A percentile compares a stretch with the other conserved stretches of the same genome.
These are phyloP conservation scores for Elasticomyces elasticus DNA, from an alignment of 495 filamentous ascomycete species.

Conservation along the genomic window DNA sequence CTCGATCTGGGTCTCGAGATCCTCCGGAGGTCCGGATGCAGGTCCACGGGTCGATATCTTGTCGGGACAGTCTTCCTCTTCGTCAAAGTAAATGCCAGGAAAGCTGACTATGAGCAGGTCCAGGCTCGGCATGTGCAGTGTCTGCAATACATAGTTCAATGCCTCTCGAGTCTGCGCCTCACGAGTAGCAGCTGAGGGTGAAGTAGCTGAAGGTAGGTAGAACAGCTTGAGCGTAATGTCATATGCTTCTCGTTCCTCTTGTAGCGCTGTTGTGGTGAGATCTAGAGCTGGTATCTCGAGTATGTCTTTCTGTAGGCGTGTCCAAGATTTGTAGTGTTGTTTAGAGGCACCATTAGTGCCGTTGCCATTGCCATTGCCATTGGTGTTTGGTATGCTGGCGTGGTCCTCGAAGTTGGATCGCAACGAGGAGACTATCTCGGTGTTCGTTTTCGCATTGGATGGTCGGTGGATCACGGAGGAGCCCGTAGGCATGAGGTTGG, in stretches of 20 bases:
- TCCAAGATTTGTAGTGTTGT: constrained; percentile 47
- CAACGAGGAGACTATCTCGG: constrained; percentile 78
- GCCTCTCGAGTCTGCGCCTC: constrained; percentile 62
- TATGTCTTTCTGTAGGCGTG: constrained; percentile 43
- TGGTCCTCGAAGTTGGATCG: constrained; percentile 62
- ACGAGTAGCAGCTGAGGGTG: constrained; percentile 41
- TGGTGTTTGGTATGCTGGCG: constrained; percentile 4
- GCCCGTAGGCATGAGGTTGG: constrained; percentile 76
- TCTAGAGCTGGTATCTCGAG: constrained; percentile 72
- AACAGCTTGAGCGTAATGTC: constrained; percentile 92
- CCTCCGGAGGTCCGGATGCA: constrained; percentile 44
- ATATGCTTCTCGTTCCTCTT: constrained; percentile 71
- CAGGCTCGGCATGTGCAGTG: constrained; percentile 62
- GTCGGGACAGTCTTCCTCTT: constrained; percentile 57
- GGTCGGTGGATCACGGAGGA: constrained; percentile 73
- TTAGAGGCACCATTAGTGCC: constrained; percentile 15
- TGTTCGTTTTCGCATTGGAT: constrained; percentile 66
- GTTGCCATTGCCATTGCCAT: constrained; percentile 6
- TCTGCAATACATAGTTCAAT: constrained; percentile 64
- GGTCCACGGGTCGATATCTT: constrained; percentile 22
- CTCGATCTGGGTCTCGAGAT: constrained; percentile 51
- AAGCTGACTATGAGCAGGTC: constrained; percentile 90
- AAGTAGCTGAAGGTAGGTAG: constrained; percentile 58
- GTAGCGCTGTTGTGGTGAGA: constrained; percentile 56
- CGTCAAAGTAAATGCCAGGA: constrained; percentile 86